phyloP scores from a whole-genome alignment of 371 early-diverging fungal species.

The Actinomortierella wolfii region DNA sequence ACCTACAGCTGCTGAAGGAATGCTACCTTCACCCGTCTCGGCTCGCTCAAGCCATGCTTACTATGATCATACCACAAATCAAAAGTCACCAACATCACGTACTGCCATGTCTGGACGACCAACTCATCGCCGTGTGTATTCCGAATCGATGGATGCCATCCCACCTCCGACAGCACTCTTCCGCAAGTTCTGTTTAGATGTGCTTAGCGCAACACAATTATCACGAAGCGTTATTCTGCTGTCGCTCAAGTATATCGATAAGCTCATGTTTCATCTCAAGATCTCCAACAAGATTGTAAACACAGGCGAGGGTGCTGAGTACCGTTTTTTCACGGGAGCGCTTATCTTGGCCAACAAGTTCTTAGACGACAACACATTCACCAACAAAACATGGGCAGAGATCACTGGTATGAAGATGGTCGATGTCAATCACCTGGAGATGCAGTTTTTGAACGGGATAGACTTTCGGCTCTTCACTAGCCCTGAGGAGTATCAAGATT shows the following conservation, averaged over 20 bases:
- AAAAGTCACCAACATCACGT: too few species aligned
- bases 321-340: constrained; percentile 70
- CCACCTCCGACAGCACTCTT: constrained; percentile 39
- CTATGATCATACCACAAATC: too few species aligned
- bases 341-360: constrained; percentile 62
- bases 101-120: constrained; percentile 1
- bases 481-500: constrained; percentile 49
- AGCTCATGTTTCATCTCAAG: constrained; percentile 53
- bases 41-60: too few species aligned
- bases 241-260: constrained; percentile 67
- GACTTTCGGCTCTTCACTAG: constrained; percentile 50
- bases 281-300: constrained; percentile 48
- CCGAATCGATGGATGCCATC: constrained; percentile 27
- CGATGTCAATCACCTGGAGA: constrained; percentile 66
- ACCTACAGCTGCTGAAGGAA: too few species aligned
- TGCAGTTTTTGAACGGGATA: constrained; percentile 63
- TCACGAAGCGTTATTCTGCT: constrained; percentile 62
- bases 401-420: constrained; percentile 69
- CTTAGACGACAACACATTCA: constrained; percentile 66
- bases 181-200: constrained; percentile 45
- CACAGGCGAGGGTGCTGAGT: constrained; percentile 75
- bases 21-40: too few species aligned
- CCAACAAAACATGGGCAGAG: constrained; percentile 69
- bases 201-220: constrained; percentile 58
- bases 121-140: constrained; percentile 22